Conservation (phyloP, 108 stramenopile species). For the Chaetoceros muelleri region DNA sequence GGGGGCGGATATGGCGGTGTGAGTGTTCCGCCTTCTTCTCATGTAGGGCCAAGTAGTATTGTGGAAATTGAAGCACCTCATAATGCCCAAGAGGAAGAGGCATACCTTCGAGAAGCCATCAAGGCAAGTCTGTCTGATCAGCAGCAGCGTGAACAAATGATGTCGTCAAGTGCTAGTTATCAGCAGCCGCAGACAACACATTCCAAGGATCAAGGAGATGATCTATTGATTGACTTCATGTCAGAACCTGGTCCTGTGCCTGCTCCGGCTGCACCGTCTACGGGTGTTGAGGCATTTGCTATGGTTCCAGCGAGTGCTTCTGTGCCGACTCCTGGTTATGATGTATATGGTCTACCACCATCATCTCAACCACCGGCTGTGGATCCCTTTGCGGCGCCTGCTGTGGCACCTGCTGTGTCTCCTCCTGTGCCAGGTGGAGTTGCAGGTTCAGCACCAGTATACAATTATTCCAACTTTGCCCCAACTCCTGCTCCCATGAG, state of each 20-base stretch:
- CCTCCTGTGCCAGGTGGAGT: conserved; percentile 3
- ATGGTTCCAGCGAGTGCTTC: conserved; percentile 2
- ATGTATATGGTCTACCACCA: conserved; percentile 6
- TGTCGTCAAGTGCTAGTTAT: conserved; percentile 27
- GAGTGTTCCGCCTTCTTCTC: conserved; percentile 5
- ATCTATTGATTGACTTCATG: conserved; percentile 54
- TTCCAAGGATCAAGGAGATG: conserved; percentile 26
- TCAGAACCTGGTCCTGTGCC: conserved; percentile 33
- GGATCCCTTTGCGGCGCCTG: conserved; percentile 10
- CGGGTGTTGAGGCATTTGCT: conserved; percentile 5
- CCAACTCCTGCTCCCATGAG: conserved; percentile 18
- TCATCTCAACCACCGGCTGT: conserved; percentile 5
- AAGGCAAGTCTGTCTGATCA: conserved; percentile 54
- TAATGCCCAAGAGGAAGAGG: conserved; percentile 79
- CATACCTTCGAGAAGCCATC: conserved; percentile 75
- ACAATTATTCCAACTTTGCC: conserved; percentile 18
- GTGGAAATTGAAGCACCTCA: conserved; percentile 68
- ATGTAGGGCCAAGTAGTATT: conserved; percentile 25
- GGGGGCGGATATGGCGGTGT: conserved; percentile 2
- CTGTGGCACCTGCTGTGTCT: conserved; percentile 8
- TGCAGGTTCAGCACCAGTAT: conserved; percentile 1
- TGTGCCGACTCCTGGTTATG: background rate
- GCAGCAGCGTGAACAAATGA: conserved; percentile 68
- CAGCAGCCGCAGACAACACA: conserved; percentile 8
- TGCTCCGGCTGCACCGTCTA: conserved; percentile 5